Conservation (phyloP, 2,329 filamentous ascomycete species). For the Xylariaceae sp. region DNA sequence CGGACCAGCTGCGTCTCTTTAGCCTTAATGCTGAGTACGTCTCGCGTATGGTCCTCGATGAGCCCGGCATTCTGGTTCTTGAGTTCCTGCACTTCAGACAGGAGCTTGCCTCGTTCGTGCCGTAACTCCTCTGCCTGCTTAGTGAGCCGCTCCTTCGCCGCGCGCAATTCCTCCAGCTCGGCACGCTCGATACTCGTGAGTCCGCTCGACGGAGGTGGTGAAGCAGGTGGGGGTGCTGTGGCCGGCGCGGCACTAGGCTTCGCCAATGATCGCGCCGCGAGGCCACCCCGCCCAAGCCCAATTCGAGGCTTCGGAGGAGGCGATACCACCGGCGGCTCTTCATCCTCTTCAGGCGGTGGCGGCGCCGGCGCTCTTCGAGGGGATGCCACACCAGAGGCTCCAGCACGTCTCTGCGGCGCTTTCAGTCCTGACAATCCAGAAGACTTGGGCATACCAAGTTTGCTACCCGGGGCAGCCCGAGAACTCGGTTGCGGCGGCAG, state of each 20-base stretch:
- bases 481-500: slow-evolving; percentile 62
- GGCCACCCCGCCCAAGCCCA: slow-evolving; percentile 74
- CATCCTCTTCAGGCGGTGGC: slow-evolving; percentile 58
- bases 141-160: slow-evolving; percentile 77
- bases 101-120: slow-evolving; percentile 77
- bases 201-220: slow-evolving; percentile 64
- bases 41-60: slow-evolving; percentile 95
- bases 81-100: slow-evolving; percentile 87
- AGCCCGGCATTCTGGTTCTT: slow-evolving; percentile 96
- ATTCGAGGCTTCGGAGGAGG: slow-evolving; percentile 64
- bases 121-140: slow-evolving; percentile 79
- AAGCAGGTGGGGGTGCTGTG: slow-evolving; percentile 52
- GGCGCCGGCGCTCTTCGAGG: slow-evolving; percentile 52
- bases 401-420: slow-evolving; percentile 60
- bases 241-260: slow-evolving; percentile 65
- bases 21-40: slow-evolving; percentile 94
- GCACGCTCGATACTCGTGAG: slow-evolving; percentile 80
- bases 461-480: slow-evolving; percentile 49
- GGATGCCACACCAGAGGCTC: slow-evolving; percentile 52
- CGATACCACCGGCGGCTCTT: slow-evolving; percentile 50
- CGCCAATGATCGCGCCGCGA: slow-evolving; percentile 82
- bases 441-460: slow-evolving; percentile 59
- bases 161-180: slow-evolving; percentile 87
- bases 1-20: slow-evolving; percentile 97
- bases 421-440: slow-evolving; percentile 60